Conservation (phyloP, 2,329 filamentous ascomycete species). For the Stemphylium vesicarium region DNA sequence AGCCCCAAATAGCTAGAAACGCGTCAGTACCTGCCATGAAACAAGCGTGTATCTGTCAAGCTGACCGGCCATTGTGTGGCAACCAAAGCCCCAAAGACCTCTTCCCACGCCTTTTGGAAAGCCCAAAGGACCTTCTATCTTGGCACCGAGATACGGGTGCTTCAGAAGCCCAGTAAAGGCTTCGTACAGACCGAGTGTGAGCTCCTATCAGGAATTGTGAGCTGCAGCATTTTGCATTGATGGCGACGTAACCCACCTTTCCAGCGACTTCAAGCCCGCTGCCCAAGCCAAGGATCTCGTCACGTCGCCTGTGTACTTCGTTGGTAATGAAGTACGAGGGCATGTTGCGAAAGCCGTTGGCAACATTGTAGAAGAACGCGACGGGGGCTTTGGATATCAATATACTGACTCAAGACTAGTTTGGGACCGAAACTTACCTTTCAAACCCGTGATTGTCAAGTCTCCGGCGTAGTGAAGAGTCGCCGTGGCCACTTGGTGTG, state of each 20-base stretch:
- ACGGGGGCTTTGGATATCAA: constrained; percentile 19
- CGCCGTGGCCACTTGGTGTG: constrained; percentile 22
- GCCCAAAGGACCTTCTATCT: constrained; percentile 66
- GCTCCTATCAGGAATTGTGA: constrained; percentile 54
- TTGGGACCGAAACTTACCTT: not conserved
- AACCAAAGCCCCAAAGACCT: constrained; percentile 16
- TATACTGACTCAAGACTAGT: not conserved
- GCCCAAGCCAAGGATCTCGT: constrained; percentile 66
- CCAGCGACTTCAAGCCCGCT: constrained; percentile 77
- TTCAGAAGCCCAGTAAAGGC: constrained; percentile 77
- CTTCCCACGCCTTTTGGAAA: constrained; percentile 52
- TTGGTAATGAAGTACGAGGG: constrained; percentile 25
- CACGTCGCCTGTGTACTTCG: constrained; percentile 20
- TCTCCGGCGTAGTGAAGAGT: constrained; percentile 21
- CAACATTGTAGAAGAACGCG: constrained; percentile 29
- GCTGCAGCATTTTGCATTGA: not conserved
- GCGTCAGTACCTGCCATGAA: not conserved
- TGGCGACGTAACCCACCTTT: constrained; percentile 45
- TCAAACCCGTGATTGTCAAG: constrained; percentile 14
- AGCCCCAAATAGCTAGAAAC: constrained; percentile 10
- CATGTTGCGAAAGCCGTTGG: constrained; percentile 26
- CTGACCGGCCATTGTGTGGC: constrained; percentile 5
- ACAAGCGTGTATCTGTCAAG: too few species aligned
- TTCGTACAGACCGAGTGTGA: constrained; percentile 75
- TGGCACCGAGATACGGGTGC: constrained; percentile 72